A percentile compares a stretch with the other conserved stretches of the same genome.
Evolutionary conservation across 176 grass and related monocot genomes (phyloP).

Genomic region (Aegilops sharonensis): DNA sequence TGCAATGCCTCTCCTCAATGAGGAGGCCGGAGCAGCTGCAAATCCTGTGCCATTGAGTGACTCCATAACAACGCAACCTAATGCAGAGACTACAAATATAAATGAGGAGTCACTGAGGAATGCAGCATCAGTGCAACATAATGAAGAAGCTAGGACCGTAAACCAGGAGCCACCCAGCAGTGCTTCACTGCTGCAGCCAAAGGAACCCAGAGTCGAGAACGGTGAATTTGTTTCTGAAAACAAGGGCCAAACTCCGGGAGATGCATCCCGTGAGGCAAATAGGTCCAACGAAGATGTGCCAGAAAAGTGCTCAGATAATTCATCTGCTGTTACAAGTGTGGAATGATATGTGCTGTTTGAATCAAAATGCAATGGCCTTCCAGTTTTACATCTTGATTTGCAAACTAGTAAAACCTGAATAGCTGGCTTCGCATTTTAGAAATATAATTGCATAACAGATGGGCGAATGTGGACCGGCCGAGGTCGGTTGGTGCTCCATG

Average conservation of each 20-base stretch:
- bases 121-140: background rate
- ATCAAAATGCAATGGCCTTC: constrained; percentile 1
- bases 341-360: constrained; percentile 19
- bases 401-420: background rate
- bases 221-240: background rate
- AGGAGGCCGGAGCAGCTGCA: constrained; percentile 1
- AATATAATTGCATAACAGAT: background rate
- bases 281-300: background rate
- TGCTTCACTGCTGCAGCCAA: constrained; percentile 17
- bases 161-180: constrained; percentile 7
- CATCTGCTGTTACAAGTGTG: background rate
- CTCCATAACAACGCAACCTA: background rate
- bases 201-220: constrained; percentile 2
- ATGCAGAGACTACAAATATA: background rate
- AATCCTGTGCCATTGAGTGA: background rate
- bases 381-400: background rate
- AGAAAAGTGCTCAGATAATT: background rate
- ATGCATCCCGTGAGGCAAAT: constrained; percentile 1
- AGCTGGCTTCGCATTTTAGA: background rate
- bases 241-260: background rate
- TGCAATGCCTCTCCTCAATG: background rate
- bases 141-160: background rate
- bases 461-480: background rate
- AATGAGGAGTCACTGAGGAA: background rate
- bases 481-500: background rate